Percentiles rank a stretch among this genome's conserved stretches.
phyloP scores from a whole-genome alignment of 768 basidiomycete species.

The Leccinum subtestaceum region DNA sequence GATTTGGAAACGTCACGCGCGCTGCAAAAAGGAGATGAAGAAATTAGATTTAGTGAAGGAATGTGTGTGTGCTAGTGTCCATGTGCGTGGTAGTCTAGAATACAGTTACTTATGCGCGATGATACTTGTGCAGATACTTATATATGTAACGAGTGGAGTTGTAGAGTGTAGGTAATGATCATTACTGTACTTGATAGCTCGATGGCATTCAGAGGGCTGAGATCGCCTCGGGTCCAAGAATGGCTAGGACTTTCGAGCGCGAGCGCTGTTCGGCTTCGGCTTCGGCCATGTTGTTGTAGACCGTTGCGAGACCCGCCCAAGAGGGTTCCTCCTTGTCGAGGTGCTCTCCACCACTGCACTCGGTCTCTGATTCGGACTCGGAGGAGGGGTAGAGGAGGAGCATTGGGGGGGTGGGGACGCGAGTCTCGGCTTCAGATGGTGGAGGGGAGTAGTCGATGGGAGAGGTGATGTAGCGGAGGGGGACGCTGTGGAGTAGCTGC shows the following conservation, averaged over 20 bases:
- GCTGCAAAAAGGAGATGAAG: not conserved
- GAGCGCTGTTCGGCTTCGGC: conserved; percentile 1
- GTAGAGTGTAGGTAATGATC: not conserved
- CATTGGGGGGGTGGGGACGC: not conserved
- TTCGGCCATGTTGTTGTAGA: not conserved
- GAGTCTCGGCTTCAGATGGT: not conserved
- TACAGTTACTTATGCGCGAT: not conserved
- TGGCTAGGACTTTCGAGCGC: conserved; percentile 6
- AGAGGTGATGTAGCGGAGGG: not conserved
- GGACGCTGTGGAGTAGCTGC: not conserved
- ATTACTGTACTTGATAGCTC: not conserved
- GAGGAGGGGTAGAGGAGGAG: not conserved
- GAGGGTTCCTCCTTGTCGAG: not conserved
- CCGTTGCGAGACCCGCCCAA: conserved; percentile 1
- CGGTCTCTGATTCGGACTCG: not conserved
- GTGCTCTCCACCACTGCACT: not conserved
- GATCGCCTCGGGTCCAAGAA: conserved; percentile 5
- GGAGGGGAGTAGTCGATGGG: not conserved
- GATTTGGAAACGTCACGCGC: not conserved
- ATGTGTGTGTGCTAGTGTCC: not conserved
- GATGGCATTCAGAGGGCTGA: not conserved
- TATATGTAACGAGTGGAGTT: not conserved
- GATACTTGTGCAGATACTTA: not conserved
- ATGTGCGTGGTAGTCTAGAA: not conserved
- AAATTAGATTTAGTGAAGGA: not conserved